A percentile compares a stretch with the other conserved stretches of the same genome.
Evolutionary conservation across 1,139 yeast genomes (phyloP).

Genomic region (Pichia sp.): DNA sequence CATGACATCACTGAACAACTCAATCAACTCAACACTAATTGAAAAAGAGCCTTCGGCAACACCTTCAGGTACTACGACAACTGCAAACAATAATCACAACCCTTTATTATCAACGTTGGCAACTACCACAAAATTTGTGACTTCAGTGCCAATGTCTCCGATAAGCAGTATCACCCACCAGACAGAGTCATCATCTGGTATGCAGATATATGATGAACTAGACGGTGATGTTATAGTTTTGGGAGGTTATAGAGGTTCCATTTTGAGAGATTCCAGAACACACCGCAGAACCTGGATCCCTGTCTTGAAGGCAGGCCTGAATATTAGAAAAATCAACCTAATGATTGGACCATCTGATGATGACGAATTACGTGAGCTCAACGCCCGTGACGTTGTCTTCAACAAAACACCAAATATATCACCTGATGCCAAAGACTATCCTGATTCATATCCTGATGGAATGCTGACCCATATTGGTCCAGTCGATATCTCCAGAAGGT

Average conservation of each 20-base stretch:
- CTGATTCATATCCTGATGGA: conserved; percentile 63
- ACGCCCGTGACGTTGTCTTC: conserved; percentile 16
- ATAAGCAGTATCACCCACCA: conserved; percentile 14
- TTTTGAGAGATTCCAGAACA: conserved; percentile 64
- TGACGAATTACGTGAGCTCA: conserved; percentile 43
- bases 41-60: neutral
- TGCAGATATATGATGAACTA: conserved; percentile 43
- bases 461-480: conserved; percentile 83
- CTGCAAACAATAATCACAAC: neutral
- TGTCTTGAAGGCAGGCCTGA: conserved; percentile 69
- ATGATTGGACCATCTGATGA: conserved; percentile 66
- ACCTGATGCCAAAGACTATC: conserved; percentile 36
- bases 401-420: neutral
- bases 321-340: conserved; percentile 63
- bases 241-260: conserved; percentile 88
- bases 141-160: conserved; percentile 7
- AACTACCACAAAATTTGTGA: conserved; percentile 5
- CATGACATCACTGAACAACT: neutral
- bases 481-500: conserved; percentile 64
- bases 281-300: conserved; percentile 81
- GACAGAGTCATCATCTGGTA: conserved; percentile 26
- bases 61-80: neutral
- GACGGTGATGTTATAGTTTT: conserved; percentile 74
- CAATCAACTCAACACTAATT: neutral
- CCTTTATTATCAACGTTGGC: neutral